Evolutionary conservation across 805 yeast genomes (phyloP).

Genomic region (Nakazawaea peltata): DNA sequence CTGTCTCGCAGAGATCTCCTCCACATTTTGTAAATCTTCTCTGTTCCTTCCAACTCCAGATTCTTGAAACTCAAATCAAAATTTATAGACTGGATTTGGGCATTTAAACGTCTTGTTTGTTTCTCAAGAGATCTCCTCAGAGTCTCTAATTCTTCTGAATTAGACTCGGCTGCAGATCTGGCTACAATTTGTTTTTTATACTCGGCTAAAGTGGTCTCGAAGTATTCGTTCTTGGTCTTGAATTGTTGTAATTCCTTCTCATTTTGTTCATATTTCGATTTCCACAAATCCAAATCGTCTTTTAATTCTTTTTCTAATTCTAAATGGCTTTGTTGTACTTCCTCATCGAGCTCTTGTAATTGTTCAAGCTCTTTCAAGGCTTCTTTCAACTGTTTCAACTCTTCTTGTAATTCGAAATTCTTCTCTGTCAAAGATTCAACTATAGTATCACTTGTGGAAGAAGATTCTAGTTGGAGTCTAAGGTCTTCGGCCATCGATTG

Average conservation of each 20-base stretch:
- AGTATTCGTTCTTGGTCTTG: conserved; percentile 19
- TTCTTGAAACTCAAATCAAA: too few species aligned
- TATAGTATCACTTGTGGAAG: conserved; percentile 22
- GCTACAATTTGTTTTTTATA: not conserved
- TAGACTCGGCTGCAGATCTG: not conserved
- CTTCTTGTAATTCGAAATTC: conserved; percentile 25
- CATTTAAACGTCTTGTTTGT: too few species aligned
- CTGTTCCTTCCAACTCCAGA: too few species aligned
- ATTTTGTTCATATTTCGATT: conserved; percentile 12
- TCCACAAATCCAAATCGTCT: conserved; percentile 24
- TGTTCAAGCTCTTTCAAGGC: conserved; percentile 40
- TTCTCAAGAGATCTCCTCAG: too few species aligned
- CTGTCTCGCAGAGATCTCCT: too few species aligned
- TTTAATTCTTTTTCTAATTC: conserved; percentile 36
- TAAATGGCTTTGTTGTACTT: conserved; percentile 37
- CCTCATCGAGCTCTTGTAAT: conserved; percentile 39
- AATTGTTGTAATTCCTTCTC: conserved; percentile 15
- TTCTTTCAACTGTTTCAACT: conserved; percentile 24
- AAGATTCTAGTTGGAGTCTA: conserved; percentile 19
- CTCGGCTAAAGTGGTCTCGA: conserved; percentile 21
- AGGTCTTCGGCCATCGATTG: conserved; percentile 27
- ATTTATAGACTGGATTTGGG: too few species aligned
- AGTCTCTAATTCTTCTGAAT: not conserved
- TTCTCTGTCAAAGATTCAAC: conserved; percentile 26
- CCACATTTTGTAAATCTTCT: too few species aligned